Percentiles rank a stretch among this genome's conserved stretches.
Conservation (phyloP, 352 stramenopile species). For the Pythium grandisporangium region DNA sequence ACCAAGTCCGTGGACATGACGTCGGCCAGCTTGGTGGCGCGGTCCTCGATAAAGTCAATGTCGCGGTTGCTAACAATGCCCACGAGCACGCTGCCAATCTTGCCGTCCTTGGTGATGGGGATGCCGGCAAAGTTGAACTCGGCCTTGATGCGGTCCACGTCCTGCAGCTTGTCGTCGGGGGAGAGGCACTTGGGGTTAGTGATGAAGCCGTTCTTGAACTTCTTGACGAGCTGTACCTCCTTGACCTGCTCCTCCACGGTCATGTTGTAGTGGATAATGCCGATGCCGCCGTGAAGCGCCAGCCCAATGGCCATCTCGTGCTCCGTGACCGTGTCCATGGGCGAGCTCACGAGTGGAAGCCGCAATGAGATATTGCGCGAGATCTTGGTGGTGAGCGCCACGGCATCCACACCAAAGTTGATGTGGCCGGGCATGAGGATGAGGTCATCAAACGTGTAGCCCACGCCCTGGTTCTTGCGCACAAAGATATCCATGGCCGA, state of each 20-base stretch:
- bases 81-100: slow-evolving; percentile 95
- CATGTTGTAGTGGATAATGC: slow-evolving; percentile 99
- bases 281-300: slow-evolving; percentile 98
- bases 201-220: slow-evolving; percentile 99
- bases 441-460: slow-evolving; percentile 68
- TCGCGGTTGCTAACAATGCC: slow-evolving; percentile 99
- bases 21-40: slow-evolving; percentile 67
- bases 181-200: slow-evolving; percentile 96
- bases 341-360: slow-evolving; percentile 94
- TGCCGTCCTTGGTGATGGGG: slow-evolving; percentile 97
- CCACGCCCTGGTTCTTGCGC: slow-evolving; percentile 73
- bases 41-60: slow-evolving; percentile 98
- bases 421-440: slow-evolving; percentile 88
- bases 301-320: slow-evolving; percentile 99
- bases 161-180: slow-evolving; percentile 91
- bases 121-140: slow-evolving; percentile 98
- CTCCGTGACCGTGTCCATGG: slow-evolving; percentile 99
- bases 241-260: slow-evolving; percentile 95
- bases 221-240: slow-evolving; percentile 94
- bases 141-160: slow-evolving; percentile 94
- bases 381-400: slow-evolving; percentile 93
- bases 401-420: slow-evolving; percentile 88
- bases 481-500: slow-evolving; percentile 81
- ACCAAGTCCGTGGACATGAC: slow-evolving; percentile 90
- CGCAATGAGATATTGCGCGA: slow-evolving; percentile 94